Conservation (phyloP, 2,329 filamentous ascomycete species). For the Cryphonectria radicalis region DNA sequence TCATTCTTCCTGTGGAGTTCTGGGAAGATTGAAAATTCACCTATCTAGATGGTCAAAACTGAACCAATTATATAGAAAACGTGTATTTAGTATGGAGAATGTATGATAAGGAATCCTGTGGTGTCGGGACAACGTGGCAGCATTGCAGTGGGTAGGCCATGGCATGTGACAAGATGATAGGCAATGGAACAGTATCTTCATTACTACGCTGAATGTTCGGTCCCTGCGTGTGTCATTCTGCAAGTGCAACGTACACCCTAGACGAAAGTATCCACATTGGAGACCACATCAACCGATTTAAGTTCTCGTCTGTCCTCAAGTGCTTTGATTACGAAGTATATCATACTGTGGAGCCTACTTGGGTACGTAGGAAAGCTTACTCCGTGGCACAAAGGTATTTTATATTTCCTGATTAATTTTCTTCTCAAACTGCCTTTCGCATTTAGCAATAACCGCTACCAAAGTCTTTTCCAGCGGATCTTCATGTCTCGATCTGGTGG, state of each 20-base stretch:
- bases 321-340: no score
- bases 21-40: not conserved
- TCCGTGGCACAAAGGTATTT: no score
- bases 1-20: not conserved
- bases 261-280: not conserved
- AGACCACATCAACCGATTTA: not conserved
- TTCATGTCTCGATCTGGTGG: not conserved
- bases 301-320: no score
- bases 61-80: not conserved
- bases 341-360: no score
- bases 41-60: not conserved
- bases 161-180: not conserved
- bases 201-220: no score
- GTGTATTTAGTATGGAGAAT: not conserved
- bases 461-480: not conserved
- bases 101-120: not conserved
- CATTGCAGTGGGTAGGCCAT: not conserved
- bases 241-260: not conserved
- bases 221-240: not conserved
- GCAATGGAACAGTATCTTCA: no score
- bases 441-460: not conserved
- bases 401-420: no score
- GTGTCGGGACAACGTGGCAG: not conserved
- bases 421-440: no score
- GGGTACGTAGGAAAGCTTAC: no score